A percentile compares a stretch with the other conserved stretches of the same genome.
These are phyloP conservation scores for Nitzschia putrida DNA, from an alignment of 108 stramenopile species.

Conservation along the genomic window DNA sequence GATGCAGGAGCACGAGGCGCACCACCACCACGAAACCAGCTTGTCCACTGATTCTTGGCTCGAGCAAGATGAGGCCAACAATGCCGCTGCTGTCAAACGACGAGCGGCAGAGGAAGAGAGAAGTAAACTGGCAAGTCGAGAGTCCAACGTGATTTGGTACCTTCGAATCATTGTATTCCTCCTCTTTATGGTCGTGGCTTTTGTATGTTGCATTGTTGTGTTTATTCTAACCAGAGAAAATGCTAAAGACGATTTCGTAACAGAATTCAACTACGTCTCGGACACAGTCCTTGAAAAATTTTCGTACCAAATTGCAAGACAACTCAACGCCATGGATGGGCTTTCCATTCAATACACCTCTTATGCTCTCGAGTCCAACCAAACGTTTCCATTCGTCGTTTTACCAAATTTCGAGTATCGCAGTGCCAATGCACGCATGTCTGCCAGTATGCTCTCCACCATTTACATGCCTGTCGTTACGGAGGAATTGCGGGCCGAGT, in stretches of 20 bases:
- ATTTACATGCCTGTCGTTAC: conserved; percentile 4
- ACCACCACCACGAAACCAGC: too few relatives aligned
- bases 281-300: background rate
- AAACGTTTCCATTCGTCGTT: background rate
- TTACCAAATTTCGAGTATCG: conserved; percentile 3
- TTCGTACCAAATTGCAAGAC: background rate
- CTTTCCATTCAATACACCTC: background rate
- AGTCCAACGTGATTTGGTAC: background rate
- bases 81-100: background rate
- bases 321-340: background rate
- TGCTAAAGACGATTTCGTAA: background rate
- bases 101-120: background rate
- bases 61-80: too few relatives aligned
- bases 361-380: background rate
- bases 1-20: too few relatives aligned
- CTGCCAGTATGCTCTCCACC: background rate
- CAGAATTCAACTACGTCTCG: background rate
- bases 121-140: background rate
- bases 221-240: background rate
- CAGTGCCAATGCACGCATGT: conserved; percentile 1
- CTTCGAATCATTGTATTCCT: background rate
- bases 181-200: background rate
- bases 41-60: too few relatives aligned
- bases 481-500: background rate
- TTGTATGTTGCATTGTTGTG: background rate